Evolutionary conservation across 179 eudicot species (phyloP), one percentile per base, ranked within the genome.

Genomic region (Silene noctiflora): DNA sequence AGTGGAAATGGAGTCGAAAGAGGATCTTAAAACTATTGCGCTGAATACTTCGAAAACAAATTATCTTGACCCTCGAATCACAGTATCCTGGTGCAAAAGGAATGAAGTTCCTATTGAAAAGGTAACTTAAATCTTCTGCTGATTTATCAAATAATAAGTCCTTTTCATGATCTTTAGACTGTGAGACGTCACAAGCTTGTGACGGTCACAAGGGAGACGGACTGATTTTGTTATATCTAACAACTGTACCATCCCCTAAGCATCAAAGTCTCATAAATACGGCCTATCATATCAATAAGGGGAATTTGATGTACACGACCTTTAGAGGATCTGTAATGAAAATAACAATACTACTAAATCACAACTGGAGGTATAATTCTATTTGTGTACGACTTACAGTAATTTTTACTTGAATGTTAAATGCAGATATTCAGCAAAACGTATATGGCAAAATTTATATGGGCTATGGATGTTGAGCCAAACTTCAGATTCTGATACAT

Each of bases 11-110:
- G 80, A 86, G 68, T 81, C 79, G 58, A 94, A 90, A 85, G 98
- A 94, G 80, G 96, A 94, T 75, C 79, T 94, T 79, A 94, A 94
- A 84, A 89, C 89, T 21, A 92, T 94, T 8, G 98, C 98, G 2
- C 76, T 94, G 83, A 97, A 97, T 69, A 94, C 98, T 10, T 94
- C 98, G 69, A 94, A 88, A 84, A 92, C 89, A 61, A 94, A 94
- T 76, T 94, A 94, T 74, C 91, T 88, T 55, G 98, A 94, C 80
- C 98, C 98, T 27, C 85, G 97, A 76, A 94, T 94, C 75, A 87
- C 97, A 25, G 97, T 92, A 44, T 94, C 98, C 70, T 94, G 98
- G 98, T 94, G 98, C 88, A 94, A 94, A 84, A 83, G 98, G 74
- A 83, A 86, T 33, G 98, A 94, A 81, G 98, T 94, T 81, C 98